These are phyloP conservation scores for Lactifluus echinatus DNA, from an alignment of 768 basidiomycete genomes.

Conservation along the genomic window DNA sequence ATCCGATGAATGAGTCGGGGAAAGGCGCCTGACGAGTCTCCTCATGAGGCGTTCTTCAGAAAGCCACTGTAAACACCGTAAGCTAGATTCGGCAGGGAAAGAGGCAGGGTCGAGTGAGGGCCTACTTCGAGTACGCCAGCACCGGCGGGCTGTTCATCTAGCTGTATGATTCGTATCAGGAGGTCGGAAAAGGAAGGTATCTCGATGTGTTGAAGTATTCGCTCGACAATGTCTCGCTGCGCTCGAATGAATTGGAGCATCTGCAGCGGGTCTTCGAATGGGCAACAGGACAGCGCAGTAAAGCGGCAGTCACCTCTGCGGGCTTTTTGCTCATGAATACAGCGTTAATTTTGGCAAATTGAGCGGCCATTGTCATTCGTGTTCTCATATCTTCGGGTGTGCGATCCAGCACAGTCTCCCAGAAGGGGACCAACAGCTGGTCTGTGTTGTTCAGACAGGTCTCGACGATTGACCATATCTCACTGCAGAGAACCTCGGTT, in stretches of 20 bases:
- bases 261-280: conserved; percentile 37
- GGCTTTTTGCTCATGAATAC: conserved; percentile 85
- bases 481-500: conserved; percentile 91
- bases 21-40: conserved; percentile 72
- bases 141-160: conserved; percentile 77
- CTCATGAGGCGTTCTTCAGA: conserved; percentile 77
- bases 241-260: conserved; percentile 89
- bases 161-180: conserved; percentile 79
- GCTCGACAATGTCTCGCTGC: conserved; percentile 72
- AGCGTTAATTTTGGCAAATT: conserved; percentile 92
- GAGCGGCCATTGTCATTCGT: conserved; percentile 78
- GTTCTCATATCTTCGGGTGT: conserved; percentile 82
- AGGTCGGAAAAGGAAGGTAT: conserved; percentile 89
- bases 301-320: conserved; percentile 55
- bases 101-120: conserved; percentile 28
- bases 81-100: conserved; percentile 27
- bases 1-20: conserved; percentile 64
- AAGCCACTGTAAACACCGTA: conserved; percentile 60
- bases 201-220: conserved; percentile 78
- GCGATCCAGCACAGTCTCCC: conserved; percentile 80
- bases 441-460: conserved; percentile 68
- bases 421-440: conserved; percentile 77
- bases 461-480: conserved; percentile 92
- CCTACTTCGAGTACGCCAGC: conserved; percentile 82
- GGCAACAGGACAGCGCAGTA: conserved; percentile 25